Percentiles rank a stretch among this genome's conserved stretches.
Evolutionary conservation across 352 stramenopile genomes (phyloP).

Genomic region (Pythium rhizo-oryzae): DNA sequence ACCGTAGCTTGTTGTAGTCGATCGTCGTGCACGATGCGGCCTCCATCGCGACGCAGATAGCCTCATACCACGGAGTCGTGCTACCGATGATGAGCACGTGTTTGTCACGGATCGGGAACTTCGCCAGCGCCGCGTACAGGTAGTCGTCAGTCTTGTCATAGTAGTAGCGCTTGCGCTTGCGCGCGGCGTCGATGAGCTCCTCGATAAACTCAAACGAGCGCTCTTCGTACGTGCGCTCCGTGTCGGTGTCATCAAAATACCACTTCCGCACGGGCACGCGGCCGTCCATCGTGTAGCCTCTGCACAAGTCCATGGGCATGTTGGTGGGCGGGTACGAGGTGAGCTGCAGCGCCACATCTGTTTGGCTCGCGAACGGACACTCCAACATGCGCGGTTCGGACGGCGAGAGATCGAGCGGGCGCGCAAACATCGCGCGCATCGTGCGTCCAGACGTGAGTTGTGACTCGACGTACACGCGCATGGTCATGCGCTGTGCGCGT

Average conservation of each 20-base stretch:
- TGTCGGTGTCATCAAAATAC: conserved; percentile 46
- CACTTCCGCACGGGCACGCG: conserved; percentile 41
- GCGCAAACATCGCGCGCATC: conserved; percentile 38
- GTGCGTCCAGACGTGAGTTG: conserved; percentile 5
- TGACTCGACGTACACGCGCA: conserved; percentile 42
- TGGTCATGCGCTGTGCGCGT: conserved; percentile 23
- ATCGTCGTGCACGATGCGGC: conserved; percentile 44
- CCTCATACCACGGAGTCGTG: conserved; percentile 44
- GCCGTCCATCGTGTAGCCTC: conserved; percentile 40
- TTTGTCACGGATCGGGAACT: conserved; percentile 34
- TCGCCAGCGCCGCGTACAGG: conserved; percentile 30
- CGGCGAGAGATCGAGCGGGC: conserved; percentile 32
- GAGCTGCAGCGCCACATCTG: conserved; percentile 10
- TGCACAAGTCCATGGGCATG: conserved; percentile 36
- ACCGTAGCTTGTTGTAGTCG: conserved; percentile 40
- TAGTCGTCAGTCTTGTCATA: conserved; percentile 35
- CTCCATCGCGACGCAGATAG: conserved; percentile 35
- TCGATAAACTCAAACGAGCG: conserved; percentile 36
- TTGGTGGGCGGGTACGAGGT: conserved; percentile 28
- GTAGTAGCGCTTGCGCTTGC: conserved; percentile 24
- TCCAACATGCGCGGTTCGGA: conserved; percentile 33
- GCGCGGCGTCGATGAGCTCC: conserved; percentile 24
- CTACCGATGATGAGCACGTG: conserved; percentile 46
- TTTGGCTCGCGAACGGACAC: conserved; percentile 12
- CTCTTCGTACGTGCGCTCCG: conserved; percentile 33